phyloP scores from a whole-genome alignment of 768 basidiomycete genomes.

The Panaeolus cyanescens region DNA sequence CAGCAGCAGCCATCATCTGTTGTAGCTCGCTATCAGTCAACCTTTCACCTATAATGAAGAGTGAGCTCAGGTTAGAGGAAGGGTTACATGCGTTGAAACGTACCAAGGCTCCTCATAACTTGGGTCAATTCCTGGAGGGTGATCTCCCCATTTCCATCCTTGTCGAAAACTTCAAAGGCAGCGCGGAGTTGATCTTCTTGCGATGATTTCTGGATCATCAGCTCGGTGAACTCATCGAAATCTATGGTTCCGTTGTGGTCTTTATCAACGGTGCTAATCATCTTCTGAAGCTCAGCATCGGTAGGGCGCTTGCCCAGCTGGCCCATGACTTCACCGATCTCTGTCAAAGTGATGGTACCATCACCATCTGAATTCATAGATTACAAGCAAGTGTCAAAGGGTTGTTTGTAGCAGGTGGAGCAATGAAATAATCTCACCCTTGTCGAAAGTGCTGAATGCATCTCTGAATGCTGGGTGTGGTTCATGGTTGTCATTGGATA shows the following conservation, averaged over 20 bases:
- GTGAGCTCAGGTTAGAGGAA: background rate
- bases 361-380: background rate
- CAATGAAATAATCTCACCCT: background rate
- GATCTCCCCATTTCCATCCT: constrained; percentile 93
- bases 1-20: constrained; percentile 93
- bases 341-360: constrained; percentile 46
- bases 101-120: constrained; percentile 91
- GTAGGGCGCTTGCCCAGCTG: constrained; percentile 46
- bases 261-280: constrained; percentile 46
- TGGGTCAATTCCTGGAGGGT: constrained; percentile 82
- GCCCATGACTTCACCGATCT: constrained; percentile 49
- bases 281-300: constrained; percentile 44
- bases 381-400: background rate
- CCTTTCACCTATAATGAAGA: constrained; percentile 57
- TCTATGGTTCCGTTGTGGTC: constrained; percentile 48
- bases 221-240: constrained; percentile 44
- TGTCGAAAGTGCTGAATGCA: background rate
- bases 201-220: constrained; percentile 36
- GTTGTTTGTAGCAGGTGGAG: too few species aligned
- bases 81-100: constrained; percentile 17
- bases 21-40: constrained; percentile 78
- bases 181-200: constrained; percentile 92
- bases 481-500: background rate
- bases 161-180: constrained; percentile 97
- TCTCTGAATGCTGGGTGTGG: background rate